Evolutionary conservation across 1,284 basidiomycete genomes (phyloP).

Genomic region (Heterobasidion parviporum): DNA sequence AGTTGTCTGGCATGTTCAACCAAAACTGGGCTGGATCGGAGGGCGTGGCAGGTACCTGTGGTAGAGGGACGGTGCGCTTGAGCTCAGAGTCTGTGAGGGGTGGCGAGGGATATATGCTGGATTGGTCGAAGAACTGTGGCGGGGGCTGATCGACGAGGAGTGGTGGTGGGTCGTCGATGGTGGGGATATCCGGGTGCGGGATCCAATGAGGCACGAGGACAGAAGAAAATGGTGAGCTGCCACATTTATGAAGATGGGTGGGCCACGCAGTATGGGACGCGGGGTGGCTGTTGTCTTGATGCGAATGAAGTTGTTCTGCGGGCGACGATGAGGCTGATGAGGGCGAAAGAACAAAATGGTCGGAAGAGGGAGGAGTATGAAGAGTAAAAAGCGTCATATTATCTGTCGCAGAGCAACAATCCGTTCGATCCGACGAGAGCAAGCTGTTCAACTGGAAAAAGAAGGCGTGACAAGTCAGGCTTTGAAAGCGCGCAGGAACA

Average conservation of each 20-base stretch:
- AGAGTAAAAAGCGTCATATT: slow-evolving; percentile 9
- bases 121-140: neutral
- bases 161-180: neutral
- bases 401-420: slow-evolving; percentile 4
- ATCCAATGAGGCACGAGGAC: neutral
- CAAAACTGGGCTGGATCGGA: slow-evolving; percentile 10
- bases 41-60: slow-evolving; percentile 9
- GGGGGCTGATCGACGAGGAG: neutral
- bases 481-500: neutral
- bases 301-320: slow-evolving; percentile 2
- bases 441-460: slow-evolving; percentile 5
- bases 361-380: slow-evolving; percentile 1
- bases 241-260: neutral
- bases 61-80: slow-evolving; percentile 27
- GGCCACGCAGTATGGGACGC: neutral
- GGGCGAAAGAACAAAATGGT: slow-evolving; percentile 3
- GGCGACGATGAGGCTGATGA: slow-evolving; percentile 3
- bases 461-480: neutral
- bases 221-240: neutral
- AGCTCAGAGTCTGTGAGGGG: slow-evolving; percentile 26
- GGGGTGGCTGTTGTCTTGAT: slow-evolving; percentile 1
- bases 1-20: slow-evolving; percentile 21
- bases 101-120: slow-evolving; percentile 23
- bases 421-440: slow-evolving; percentile 10
- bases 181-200: neutral